Evolutionary conservation across 202 grass and related monocot species (phyloP), one percentile per base, ranked within the genome.

Genomic region (Zizania palustris): DNA sequence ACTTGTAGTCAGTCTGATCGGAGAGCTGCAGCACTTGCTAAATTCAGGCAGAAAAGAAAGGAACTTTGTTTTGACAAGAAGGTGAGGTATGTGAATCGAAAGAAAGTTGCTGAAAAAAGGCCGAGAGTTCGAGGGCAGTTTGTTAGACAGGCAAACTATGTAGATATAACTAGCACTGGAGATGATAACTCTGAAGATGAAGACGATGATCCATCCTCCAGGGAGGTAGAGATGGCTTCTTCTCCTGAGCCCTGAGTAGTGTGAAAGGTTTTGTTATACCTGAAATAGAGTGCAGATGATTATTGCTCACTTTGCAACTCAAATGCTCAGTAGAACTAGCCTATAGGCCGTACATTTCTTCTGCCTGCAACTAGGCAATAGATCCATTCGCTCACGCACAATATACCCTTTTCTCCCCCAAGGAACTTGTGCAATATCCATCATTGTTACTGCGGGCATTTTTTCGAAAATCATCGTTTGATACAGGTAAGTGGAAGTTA

Each of bases 31-130:
- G 89, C 96, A 46, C 88, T 98, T 55, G 87, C 93, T 16, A 98
- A 98, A 63, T 98, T 95, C 77, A 90, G 91, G 77, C 87, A 70
- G 72, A 98, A 98, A 87, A 88, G 91, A 64, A 98, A 95, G 70
- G 91, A 92, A 12, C 86, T 87, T 10, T 95, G 96, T 72, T 98
- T 98, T 72, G 89, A 98, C 71, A 98, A 98, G 85, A 98, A 98
- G 60, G 93, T 98, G 71, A 92, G 96, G 48, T 95, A 98, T 80
- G 82, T 85, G 40, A 98, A 92, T 67, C 41, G 91, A 45, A 98
- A 98, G 80, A 87, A 83, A 69, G 83, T 95, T 67, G 96, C 96
- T 55, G 89, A 98, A 74, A 92, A 81, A 3, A 95, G 96, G 85
- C 96, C 74, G 4, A 92, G 91, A 65, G 83, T 98, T 40, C 79